Base-by-base conservation (phyloP, 768 basidiomycete species). In the Lactifluus volemus region DNA sequence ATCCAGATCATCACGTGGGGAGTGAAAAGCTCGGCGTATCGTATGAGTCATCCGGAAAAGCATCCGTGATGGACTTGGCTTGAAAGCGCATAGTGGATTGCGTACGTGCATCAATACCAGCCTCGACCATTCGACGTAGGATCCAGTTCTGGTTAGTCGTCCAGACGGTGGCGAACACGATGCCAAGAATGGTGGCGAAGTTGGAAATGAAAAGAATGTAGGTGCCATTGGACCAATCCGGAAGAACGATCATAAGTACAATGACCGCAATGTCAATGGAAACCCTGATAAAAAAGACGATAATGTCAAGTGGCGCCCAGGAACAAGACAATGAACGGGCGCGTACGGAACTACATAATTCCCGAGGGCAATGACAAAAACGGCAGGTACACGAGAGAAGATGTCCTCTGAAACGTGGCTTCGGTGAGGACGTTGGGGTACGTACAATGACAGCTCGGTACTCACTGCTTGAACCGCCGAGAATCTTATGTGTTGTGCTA, bases 101-200 rank as follows among this genome's bases (percentile, higher is more conserved):
- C 1, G 63, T 64, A 11, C 55, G 60, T 1, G 15, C 47, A 8
- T 64, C 63, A 34, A 44, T 32, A 25, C 63, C 63, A 10, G 60
- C 55, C 34, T 64, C 63, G 42, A 53, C 49, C 60, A 64, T 61
- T 45, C 51, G 60, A 29, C 63, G 60, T n/a, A 58, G 15, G 14
- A 64, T 53, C 64, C 64, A 65, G 62, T 65, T 65, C 54, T 63
- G 54, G 49, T 59, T 64, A 36, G 55, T 59, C 4, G 64, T 65
- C 64, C 64, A 65, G 34, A 65, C 64, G 1, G 64, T 65, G 38
- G 64, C 64, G 19, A 65, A 65, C 8, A 65, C 64, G 19, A 64
- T 64, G 15, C 64, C 64, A 41, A 65, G 55, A 45, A 65, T 65
- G 39, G 64, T 60, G 55, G 63, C 32, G 49, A 60, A 65, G 47